Evolutionary conservation across 805 yeast species (phyloP), one percentile per base, ranked within the genome.

Genomic region (Brettanomyces naardenensis): DNA sequence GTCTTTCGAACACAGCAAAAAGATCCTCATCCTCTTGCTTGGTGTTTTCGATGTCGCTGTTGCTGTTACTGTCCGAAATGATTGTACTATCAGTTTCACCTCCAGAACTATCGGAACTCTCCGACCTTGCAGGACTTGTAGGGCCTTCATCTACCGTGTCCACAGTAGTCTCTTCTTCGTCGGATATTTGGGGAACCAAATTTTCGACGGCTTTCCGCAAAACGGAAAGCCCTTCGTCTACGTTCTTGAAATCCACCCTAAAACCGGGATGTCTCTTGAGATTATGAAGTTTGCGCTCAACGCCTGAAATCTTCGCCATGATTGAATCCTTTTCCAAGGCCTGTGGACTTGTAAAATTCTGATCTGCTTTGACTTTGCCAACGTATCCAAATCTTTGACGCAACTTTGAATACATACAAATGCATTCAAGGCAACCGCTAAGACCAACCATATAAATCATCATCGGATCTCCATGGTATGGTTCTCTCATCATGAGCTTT

Each of bases 401-500:
- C 6, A 30, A 3, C 33, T 18, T 30, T 6, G 13, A 30, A 19
- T 30, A 30, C 19, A 15, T 6, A 15, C 13, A 30, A 20, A 33
- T 13, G 28, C 36, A 33, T 19, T 33, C 36, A 3, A 34, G 23
- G 22, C 17, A 27, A 6, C 15, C 20, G 13, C 17, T 15, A 31
- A 54, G 33, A 3, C 40, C 65, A 35, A 52, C 35, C 26, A 69
- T 43, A 45, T 61, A 71, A 31, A 56, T 56, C 21, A 68, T 53
- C n/a, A 49, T 53, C 2, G 73, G 72, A 36, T 70, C 73, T 4
- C 43, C 44, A 32, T 52, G 54, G 43, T 56, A 69, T 1, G 77
- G 76, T 6, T 68, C 68, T 35, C 58, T 58, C 36, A 69, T 56
- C 19, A 62, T 40, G 26, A 70, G 44, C 30, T 63, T 64, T 17